phyloP scores from a whole-genome alignment of 2,329 filamentous ascomycete species.

The Scedosporium dehoogii region DNA sequence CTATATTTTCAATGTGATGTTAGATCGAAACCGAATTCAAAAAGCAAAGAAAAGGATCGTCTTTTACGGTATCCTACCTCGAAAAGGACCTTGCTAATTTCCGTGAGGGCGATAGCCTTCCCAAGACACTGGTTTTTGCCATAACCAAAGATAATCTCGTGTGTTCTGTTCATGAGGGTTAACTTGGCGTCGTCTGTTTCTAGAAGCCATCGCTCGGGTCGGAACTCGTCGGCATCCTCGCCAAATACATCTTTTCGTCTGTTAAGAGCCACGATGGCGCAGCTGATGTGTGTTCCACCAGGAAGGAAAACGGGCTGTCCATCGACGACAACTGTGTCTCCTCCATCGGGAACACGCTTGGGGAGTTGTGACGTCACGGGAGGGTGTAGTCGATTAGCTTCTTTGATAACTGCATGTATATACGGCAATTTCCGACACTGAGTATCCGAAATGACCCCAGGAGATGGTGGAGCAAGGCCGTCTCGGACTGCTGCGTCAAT shows the following conservation, averaged over 20 bases:
- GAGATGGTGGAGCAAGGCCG: constrained; percentile 12
- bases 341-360: constrained; percentile 20
- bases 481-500: constrained; percentile 19
- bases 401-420: constrained; percentile 38
- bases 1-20: constrained; percentile 1
- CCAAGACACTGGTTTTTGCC: constrained; percentile 29
- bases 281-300: constrained; percentile 20
- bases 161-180: constrained; percentile 22
- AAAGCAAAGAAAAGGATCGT: background rate
- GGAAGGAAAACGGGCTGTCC: constrained; percentile 22
- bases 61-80: constrained; percentile 21
- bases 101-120: constrained; percentile 25
- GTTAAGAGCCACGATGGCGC: constrained; percentile 24
- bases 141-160: constrained; percentile 28
- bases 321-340: constrained; percentile 23
- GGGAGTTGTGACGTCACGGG: constrained; percentile 25
- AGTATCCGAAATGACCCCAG: constrained; percentile 26
- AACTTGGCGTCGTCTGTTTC: constrained; percentile 20
- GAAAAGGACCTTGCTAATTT: constrained; percentile 28
- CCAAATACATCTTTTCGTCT: constrained; percentile 24
- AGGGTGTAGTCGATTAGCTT: constrained; percentile 29
- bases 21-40: background rate
- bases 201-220: constrained; percentile 29
- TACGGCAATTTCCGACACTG: constrained; percentile 28
- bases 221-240: constrained; percentile 21